Conservation (phyloP, 2,329 filamentous ascomycete genomes). For the Claviceps humidiphila region DNA sequence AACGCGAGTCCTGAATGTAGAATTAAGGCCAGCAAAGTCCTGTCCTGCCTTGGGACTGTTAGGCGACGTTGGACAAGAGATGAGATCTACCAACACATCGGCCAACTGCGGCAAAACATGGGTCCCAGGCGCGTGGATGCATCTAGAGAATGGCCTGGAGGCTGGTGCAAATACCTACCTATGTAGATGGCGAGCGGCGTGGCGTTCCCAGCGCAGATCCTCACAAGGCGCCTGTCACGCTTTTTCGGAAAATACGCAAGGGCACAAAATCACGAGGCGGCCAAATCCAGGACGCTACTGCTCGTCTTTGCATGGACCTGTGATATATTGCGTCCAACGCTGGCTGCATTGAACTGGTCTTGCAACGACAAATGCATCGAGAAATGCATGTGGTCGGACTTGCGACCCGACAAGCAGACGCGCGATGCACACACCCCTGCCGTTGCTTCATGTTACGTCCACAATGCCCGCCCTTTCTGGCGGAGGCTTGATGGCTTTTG, state of each 20-base stretch:
- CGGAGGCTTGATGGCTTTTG: not conserved
- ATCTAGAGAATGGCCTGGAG: not conserved
- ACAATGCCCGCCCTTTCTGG: constrained; percentile 4
- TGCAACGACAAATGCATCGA: not conserved
- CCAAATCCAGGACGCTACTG: not conserved
- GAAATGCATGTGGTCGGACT: not conserved
- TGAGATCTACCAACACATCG: not conserved
- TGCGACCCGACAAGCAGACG: not conserved
- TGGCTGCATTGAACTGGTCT: not conserved
- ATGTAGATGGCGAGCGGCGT: not conserved
- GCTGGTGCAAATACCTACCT: not conserved
- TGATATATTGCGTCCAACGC: not conserved
- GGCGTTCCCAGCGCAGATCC: not conserved
- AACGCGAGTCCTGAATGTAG: not conserved
- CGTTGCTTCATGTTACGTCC: not conserved
- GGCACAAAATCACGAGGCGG: no score
- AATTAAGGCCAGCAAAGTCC: not conserved
- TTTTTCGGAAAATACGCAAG: no score
- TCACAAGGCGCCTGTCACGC: not conserved
- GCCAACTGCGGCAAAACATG: not conserved
- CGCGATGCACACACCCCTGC: not conserved
- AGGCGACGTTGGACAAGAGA: not conserved
- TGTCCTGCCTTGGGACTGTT: not conserved
- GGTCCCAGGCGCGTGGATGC: not conserved
- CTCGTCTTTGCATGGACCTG: not conserved